Evolutionary conservation across 2,329 filamentous ascomycete species (phyloP).

Genomic region (Pseudocercospora macadamiae): DNA sequence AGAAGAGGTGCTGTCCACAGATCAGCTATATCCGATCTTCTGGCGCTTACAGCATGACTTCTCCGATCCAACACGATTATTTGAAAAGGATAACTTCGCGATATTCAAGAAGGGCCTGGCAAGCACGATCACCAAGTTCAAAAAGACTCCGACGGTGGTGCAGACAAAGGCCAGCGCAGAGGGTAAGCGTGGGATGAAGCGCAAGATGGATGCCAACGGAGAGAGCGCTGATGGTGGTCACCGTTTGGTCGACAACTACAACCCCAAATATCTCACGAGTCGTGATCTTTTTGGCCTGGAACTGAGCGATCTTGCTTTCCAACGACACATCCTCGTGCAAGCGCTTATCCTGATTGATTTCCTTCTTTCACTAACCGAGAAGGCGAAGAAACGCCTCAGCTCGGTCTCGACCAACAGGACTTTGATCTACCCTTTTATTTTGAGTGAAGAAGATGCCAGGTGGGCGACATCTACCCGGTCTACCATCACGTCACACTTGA

Average conservation of each 20-base stretch:
- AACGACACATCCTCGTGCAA: slow-evolving; percentile 92
- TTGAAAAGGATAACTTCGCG: slow-evolving; percentile 68
- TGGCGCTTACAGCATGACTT: slow-evolving; percentile 93
- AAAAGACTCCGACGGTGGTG: slow-evolving; percentile 66
- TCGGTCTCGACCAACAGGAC: slow-evolving; percentile 76
- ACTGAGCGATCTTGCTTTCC: slow-evolving; percentile 92
- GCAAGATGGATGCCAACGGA: slow-evolving; percentile 56
- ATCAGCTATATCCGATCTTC: slow-evolving; percentile 84
- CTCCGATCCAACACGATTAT: slow-evolving; percentile 83
- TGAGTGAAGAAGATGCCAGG: slow-evolving; percentile 81
- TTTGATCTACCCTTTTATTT: slow-evolving; percentile 76
- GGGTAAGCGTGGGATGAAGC: slow-evolving; percentile 66
- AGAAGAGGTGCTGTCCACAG: slow-evolving; percentile 61
- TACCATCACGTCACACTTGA: slow-evolving; percentile 77
- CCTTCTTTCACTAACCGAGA: slow-evolving; percentile 81
- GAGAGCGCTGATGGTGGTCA: slow-evolving; percentile 42
- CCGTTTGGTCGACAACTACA: slow-evolving; percentile 73
- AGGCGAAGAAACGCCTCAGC: slow-evolving; percentile 77
- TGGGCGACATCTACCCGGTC: slow-evolving; percentile 82
- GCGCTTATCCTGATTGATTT: slow-evolving; percentile 94
- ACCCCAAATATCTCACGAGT: slow-evolving; percentile 98
- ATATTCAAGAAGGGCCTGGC: slow-evolving; percentile 66
- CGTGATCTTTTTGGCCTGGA: slow-evolving; percentile 94
- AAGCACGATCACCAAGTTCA: slow-evolving; percentile 74
- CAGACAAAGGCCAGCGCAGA: slow-evolving; percentile 69